phyloP scores from a whole-genome alignment of 2,329 filamentous ascomycete genomes.

The Beauveria sp. region DNA sequence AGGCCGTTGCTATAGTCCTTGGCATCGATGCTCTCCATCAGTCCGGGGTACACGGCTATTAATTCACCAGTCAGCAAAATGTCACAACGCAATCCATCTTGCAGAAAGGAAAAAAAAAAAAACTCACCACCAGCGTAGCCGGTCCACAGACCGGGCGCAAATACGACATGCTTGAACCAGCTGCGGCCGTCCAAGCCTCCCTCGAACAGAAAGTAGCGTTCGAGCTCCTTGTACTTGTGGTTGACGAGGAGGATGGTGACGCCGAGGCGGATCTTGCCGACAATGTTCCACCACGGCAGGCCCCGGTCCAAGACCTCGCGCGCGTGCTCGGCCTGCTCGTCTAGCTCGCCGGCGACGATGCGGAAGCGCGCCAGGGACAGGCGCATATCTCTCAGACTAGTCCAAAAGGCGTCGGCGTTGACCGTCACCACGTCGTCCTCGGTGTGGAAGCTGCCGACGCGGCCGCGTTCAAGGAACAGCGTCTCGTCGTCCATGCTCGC shows the following conservation, averaged over 20 bases:
- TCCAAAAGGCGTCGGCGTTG: slow-evolving; percentile 31
- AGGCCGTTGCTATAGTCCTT: slow-evolving; percentile 50
- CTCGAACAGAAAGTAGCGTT: slow-evolving; percentile 70
- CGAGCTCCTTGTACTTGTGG: slow-evolving; percentile 73
- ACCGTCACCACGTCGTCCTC: slow-evolving; percentile 21
- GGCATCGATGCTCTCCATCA: slow-evolving; percentile 54
- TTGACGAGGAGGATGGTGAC: slow-evolving; percentile 62
- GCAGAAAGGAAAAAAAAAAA: not conserved
- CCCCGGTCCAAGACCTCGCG: slow-evolving; percentile 38
- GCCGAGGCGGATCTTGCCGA: slow-evolving; percentile 57
- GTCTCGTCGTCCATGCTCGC: slow-evolving; percentile 20
- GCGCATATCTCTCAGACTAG: slow-evolving; percentile 32
- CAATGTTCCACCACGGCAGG: slow-evolving; percentile 74
- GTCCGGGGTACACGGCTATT: slow-evolving; percentile 52
- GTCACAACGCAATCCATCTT: too few relatives aligned
- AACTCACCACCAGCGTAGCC: slow-evolving; percentile 71
- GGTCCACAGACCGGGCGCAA: slow-evolving; percentile 85
- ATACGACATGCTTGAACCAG: slow-evolving; percentile 96
- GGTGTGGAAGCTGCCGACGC: slow-evolving; percentile 8
- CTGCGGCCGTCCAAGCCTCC: slow-evolving; percentile 68
- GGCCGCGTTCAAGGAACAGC: slow-evolving; percentile 23
- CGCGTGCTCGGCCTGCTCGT: slow-evolving; percentile 35
- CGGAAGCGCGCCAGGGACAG: slow-evolving; percentile 30
- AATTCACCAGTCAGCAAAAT: slow-evolving; percentile 8
- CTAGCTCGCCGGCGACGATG: slow-evolving; percentile 35